Base-by-base conservation (phyloP, 306 rosid species). In the Cicer pinnatifidum region DNA sequence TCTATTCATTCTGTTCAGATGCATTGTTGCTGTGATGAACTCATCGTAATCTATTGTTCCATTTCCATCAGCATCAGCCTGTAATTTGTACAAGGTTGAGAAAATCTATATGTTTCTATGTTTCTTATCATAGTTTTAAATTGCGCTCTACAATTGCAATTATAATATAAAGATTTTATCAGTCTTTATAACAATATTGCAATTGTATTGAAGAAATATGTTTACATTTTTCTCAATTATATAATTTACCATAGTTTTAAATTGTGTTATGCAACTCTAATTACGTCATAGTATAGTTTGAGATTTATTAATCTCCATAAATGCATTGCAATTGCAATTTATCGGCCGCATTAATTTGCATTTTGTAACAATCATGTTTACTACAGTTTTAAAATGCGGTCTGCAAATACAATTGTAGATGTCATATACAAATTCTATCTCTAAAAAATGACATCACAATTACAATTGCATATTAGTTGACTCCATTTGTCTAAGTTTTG, bases 41-140 rank as follows among this genome's bases (percentile, higher is more conserved):
- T 94, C 99, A 13, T 90, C 96, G 11, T 91, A 94, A 77, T 94
- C 97, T 77, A 94, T 94, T 33, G 86, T 82, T 61, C 99, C 99
- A 63, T 94, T 86, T 12, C 99, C 97, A 79, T 94, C 99, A 6
- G 92, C 99, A 82, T 94, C 99, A 54, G 99, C 99, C 98, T 93
- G 69, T 33, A 59, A 80, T 58, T 74, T 40, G 33, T 8, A 8
- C 10, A 43, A 50, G 61, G 61, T 16, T 58, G 47, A 79, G 66
- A 67, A 79, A 74, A 15, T 10, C 1, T 28, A 28, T 28, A 28
- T 28, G 5, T 28, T 28, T 28, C 0, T 28, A 28, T 9, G 35
- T 53, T 53, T 53, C 0, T 53, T 10, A 17, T 53, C 1, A 57
- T 57, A 57, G 8, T 57, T 57, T 57, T 13, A 57, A 57, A 10